These are phyloP conservation scores for Clavispora asparagi DNA, from an alignment of 805 yeast genomes.

Conservation along the genomic window DNA sequence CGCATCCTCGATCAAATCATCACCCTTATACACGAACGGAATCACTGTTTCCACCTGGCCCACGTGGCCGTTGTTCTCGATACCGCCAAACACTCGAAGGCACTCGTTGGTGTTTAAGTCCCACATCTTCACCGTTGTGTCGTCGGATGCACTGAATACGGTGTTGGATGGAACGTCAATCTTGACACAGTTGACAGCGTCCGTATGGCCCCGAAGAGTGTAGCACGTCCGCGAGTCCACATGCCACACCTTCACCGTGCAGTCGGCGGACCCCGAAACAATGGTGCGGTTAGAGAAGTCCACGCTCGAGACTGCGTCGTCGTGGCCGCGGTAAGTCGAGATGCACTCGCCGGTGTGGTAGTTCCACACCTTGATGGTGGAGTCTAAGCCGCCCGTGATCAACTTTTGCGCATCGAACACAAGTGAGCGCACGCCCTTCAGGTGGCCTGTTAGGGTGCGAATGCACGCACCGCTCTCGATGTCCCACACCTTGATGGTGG, in stretches of 20 bases:
- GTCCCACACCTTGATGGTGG: constrained; percentile 91
- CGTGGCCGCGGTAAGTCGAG: constrained; percentile 90
- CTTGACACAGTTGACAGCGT: constrained; percentile 87
- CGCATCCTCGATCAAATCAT: constrained; percentile 45
- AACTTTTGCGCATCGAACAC: constrained; percentile 85
- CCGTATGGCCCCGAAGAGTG: constrained; percentile 89
- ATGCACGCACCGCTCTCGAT: constrained; percentile 71
- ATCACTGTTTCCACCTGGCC: constrained; percentile 93
- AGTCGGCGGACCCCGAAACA: constrained; percentile 91
- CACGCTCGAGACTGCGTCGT: constrained; percentile 76
- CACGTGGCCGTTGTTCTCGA: constrained; percentile 73
- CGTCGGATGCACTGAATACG: constrained; percentile 85
- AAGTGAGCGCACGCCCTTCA: constrained; percentile 78
- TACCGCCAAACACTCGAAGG: constrained; percentile 71
- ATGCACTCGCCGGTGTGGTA: constrained; percentile 91
- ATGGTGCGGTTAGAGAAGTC: constrained; percentile 77
- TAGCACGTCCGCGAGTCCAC: constrained; percentile 89
- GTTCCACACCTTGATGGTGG: constrained; percentile 93
- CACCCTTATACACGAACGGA: constrained; percentile 67
- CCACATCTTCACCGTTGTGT: constrained; percentile 93
- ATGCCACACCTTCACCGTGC: constrained; percentile 93
- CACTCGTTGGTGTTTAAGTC: constrained; percentile 78
- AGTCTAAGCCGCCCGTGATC: constrained; percentile 88
- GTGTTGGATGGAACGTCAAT: constrained; percentile 76
- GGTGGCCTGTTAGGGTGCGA: constrained; percentile 81